Evolutionary conservation across 2,329 filamentous ascomycete species (phyloP), one percentile per base, ranked within the genome.

Genomic region (Microdochium bolleyi): DNA sequence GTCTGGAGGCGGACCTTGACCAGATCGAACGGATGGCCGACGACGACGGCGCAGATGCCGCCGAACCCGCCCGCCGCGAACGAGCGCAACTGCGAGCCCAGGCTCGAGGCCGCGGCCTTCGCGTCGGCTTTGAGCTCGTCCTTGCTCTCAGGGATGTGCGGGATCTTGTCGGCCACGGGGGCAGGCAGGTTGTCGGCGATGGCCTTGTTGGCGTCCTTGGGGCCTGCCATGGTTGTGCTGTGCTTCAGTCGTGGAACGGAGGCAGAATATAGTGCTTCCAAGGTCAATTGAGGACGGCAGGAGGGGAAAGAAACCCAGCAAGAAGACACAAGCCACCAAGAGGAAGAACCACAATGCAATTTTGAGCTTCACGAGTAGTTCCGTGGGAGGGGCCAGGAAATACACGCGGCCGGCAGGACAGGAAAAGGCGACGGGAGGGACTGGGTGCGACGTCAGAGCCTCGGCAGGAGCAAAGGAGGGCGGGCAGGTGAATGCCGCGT

Each of bases 1-100:
- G 94, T 99, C 77, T 99, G 94, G 69, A 99, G 76, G 54, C 94
- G 88, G 59, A 99, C 94, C 75, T 99, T 99, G 70, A 97, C 92
- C 62, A 99, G 79, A 69, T 99, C 94, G 68, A 99, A 99, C 10
- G 94, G 94, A 71, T 99, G 94, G 53, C 94, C 88, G 55, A 97
- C 92, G 44, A 99, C 69, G 52, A 99, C 94, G 53, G 94, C 92
- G 74, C 89, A 97, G 49, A 99, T 72, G 62, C 94, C 94, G 61
- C 94, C 94, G 55, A 95, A 95, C 57, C 91, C 94, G 62, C 94
- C 94, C 8, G 92, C 92, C 9, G 80, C 85, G 51, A 99, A 81
- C 44, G 92, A 94, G 55, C 92, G 87, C 57, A 95, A 70, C 68
- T 83, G 80, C 21, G 78, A 67, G 14, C 72, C 62, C 51, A 70